Conservation (phyloP, 768 basidiomycete species). For the Russula vinacea region DNA sequence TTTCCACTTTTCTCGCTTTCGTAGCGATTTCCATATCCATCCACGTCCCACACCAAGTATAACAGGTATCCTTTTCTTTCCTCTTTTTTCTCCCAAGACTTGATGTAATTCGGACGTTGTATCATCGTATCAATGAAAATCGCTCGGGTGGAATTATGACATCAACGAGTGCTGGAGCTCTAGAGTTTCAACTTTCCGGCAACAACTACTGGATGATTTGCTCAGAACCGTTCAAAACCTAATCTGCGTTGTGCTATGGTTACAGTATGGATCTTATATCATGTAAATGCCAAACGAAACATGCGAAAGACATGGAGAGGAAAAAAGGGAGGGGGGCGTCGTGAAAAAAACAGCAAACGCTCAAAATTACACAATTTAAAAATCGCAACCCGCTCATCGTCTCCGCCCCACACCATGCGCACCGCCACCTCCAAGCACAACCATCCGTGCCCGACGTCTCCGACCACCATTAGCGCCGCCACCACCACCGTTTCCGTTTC, state of each 20-base stretch:
- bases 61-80: not conserved
- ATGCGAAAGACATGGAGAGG: not conserved
- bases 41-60: not conserved
- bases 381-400: constrained; percentile 13
- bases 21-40: constrained; percentile 9
- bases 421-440: constrained; percentile 71
- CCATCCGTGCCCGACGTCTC: constrained; percentile 60
- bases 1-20: constrained; percentile 27
- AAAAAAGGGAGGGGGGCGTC: not conserved
- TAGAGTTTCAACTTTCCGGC: too few relatives aligned
- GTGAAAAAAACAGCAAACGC: not conserved
- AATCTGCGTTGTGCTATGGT: not conserved
- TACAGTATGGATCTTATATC: constrained; percentile 1
- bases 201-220: too few relatives aligned
- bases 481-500: constrained; percentile 28
- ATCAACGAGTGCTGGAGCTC: too few relatives aligned
- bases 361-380: not conserved
- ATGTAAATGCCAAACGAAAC: not conserved
- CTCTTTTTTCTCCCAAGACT: not conserved
- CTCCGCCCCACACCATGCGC: constrained; percentile 52
- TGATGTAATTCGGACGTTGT: not conserved
- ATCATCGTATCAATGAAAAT: too few relatives aligned
- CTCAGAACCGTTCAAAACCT: too few relatives aligned
- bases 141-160: too few relatives aligned
- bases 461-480: constrained; percentile 33